Evolutionary conservation across 768 basidiomycete genomes (phyloP).

Genomic region (Lactarius akahatsu): DNA sequence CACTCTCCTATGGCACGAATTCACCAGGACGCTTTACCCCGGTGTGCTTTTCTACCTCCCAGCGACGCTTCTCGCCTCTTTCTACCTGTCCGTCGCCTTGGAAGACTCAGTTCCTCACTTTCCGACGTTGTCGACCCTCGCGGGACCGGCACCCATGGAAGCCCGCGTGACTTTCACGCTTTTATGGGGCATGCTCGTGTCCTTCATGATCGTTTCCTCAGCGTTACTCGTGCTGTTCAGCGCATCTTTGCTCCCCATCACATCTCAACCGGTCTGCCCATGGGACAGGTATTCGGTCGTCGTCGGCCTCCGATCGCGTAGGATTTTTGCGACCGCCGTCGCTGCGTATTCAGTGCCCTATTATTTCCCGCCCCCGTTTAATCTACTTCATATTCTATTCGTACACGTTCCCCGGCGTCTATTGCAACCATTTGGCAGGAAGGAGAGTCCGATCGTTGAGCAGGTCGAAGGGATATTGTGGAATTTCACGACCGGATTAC

Average conservation of each 20-base stretch:
- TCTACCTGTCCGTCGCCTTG: constrained; percentile 50
- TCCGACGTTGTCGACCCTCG: constrained; percentile 26
- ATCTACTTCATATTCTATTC: constrained; percentile 39
- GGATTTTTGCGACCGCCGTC: constrained; percentile 40
- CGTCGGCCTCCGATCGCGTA: constrained; percentile 48
- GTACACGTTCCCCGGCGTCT: constrained; percentile 28
- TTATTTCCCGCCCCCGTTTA: constrained; percentile 53
- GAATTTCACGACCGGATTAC: constrained; percentile 43
- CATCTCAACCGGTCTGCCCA: constrained; percentile 11
- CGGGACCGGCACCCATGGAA: constrained; percentile 44
- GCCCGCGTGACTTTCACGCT: constrained; percentile 46
- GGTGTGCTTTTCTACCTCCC: constrained; percentile 50
- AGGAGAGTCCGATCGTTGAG: constrained; percentile 16
- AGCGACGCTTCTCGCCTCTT: constrained; percentile 42
- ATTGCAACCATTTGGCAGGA: constrained; percentile 30
- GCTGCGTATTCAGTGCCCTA: constrained; percentile 38
- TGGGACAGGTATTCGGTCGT: constrained; percentile 53
- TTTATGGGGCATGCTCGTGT: constrained; percentile 39
- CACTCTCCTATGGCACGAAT: constrained; percentile 41
- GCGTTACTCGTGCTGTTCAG: constrained; percentile 38
- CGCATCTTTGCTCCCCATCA: constrained; percentile 29
- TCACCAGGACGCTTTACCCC: constrained; percentile 42
- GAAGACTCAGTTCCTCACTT: constrained; percentile 35
- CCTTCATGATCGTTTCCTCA: constrained; percentile 38
- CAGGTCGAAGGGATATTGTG: constrained; percentile 40